Conservation (phyloP, 495 filamentous ascomycete genomes). For the Delitschia confertaspora region DNA sequence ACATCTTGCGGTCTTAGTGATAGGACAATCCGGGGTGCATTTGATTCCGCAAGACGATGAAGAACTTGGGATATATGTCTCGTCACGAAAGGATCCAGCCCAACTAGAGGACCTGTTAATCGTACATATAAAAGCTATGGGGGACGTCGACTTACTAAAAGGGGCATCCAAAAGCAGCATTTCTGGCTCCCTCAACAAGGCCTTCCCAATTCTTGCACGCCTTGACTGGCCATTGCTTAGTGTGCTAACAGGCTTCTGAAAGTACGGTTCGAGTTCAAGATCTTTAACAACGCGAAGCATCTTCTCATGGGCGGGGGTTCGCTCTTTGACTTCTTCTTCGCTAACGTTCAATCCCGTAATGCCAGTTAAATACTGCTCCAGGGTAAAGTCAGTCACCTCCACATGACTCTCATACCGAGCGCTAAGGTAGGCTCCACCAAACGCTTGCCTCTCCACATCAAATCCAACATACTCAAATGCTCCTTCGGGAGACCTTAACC, state of each 20-base stretch:
- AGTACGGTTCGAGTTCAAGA: conserved; percentile 53
- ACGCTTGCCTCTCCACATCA: conserved; percentile 41
- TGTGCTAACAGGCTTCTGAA: conserved; percentile 73
- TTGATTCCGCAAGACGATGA: conserved; percentile 51
- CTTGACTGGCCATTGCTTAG: conserved; percentile 89
- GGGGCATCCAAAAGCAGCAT: conserved; percentile 85
- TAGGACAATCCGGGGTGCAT: conserved; percentile 62
- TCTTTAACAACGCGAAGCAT: conserved; percentile 55
- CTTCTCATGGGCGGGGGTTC: conserved; percentile 38
- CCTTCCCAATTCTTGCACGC: conserved; percentile 77
- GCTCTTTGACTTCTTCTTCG: conserved; percentile 43
- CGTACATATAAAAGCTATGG: no score
- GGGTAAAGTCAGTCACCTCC: conserved; percentile 79
- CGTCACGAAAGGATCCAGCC: conserved; percentile 75
- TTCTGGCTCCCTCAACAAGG: conserved; percentile 67
- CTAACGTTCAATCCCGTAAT: conserved; percentile 67
- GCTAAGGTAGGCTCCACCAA: conserved; percentile 70
- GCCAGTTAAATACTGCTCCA: conserved; percentile 67
- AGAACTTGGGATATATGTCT: conserved; percentile 61
- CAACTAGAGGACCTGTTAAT: conserved; percentile 42
- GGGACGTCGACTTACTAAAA: conserved; percentile 60
- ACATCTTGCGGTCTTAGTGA: conserved; percentile 75
- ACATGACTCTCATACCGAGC: conserved; percentile 85
- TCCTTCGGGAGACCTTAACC: conserved; percentile 46
- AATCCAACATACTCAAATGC: conserved; percentile 84